Evolutionary conservation across 768 basidiomycete genomes (phyloP).

Genomic region (Collybiopsis confluens): DNA sequence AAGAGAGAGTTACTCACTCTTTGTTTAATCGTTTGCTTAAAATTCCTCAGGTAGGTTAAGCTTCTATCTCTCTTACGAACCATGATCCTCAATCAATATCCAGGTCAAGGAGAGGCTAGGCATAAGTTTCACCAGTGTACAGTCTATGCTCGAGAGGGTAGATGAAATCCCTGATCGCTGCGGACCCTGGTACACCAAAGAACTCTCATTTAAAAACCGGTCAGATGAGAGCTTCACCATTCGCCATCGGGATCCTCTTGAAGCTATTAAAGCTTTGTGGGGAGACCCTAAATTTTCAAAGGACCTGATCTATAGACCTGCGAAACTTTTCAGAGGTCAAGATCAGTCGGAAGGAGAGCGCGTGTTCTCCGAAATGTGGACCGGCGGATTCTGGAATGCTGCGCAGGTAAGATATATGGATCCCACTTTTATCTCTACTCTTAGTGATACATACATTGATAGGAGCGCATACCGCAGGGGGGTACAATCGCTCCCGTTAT

Average conservation of each 20-base stretch:
- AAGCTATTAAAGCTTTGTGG: conserved; percentile 7
- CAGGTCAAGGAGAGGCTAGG: neutral
- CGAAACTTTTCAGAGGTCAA: neutral
- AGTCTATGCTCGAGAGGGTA: neutral
- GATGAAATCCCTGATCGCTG: neutral
- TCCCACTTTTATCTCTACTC: neutral
- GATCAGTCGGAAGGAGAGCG: neutral
- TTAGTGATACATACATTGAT: neutral
- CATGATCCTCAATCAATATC: too few species aligned
- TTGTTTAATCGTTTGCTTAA: too few species aligned
- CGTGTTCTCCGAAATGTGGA: conserved; percentile 15
- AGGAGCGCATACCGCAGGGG: neutral
- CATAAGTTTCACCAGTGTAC: neutral
- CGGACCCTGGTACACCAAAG: too few species aligned
- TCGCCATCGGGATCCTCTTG: conserved; percentile 10
- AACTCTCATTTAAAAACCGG: conserved; percentile 12
- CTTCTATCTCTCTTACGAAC: too few species aligned
- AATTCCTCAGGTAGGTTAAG: too few species aligned
- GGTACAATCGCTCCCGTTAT: neutral
- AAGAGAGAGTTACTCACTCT: too few species aligned
- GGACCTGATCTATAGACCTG: conserved; percentile 1
- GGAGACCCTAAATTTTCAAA: conserved; percentile 11
- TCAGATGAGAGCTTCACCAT: neutral
- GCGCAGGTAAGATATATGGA: conserved; percentile 4
- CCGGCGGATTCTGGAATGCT: conserved; percentile 12